Conservation (phyloP, 140 eudicot species). For the Flaveria floridana region DNA sequence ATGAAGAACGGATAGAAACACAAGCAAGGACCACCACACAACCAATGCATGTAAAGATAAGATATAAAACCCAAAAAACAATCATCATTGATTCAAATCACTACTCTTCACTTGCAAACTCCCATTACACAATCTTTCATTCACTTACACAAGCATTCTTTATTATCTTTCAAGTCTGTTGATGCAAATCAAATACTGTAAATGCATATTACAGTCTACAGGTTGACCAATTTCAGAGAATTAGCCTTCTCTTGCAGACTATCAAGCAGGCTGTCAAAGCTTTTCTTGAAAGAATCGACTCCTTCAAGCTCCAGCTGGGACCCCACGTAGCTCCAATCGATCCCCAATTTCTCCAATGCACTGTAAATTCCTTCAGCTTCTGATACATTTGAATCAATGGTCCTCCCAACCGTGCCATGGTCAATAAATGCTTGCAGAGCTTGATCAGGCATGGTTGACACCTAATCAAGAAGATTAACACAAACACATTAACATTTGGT, state of each 20-base stretch:
- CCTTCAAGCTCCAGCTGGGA: conserved; percentile 86
- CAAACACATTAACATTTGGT: background rate
- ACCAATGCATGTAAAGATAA: conserved; percentile 22
- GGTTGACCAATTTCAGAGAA: conserved; percentile 77
- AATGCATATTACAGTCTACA: conserved; percentile 29
- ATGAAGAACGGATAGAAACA: conserved; percentile 23
- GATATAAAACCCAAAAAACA: conserved; percentile 29
- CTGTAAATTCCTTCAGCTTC: conserved; percentile 93
- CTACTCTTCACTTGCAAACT: conserved; percentile 22
- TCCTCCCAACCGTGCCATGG: conserved; percentile 87
- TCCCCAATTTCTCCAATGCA: conserved; percentile 94
- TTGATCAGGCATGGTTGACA: conserved; percentile 98
- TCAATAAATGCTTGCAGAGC: conserved; percentile 92
- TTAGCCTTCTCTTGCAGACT: conserved; percentile 95
- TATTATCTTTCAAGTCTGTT: conserved; percentile 30
- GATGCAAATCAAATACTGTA: conserved; percentile 27
- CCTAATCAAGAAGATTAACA: conserved; percentile 42
- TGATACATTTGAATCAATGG: conserved; percentile 85
- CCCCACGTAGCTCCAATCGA: conserved; percentile 81
- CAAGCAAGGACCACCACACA: conserved; percentile 37
- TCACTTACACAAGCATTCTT: conserved; percentile 31
- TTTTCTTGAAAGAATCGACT: conserved; percentile 95
- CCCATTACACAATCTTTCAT: conserved; percentile 30
- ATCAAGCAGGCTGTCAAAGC: conserved; percentile 88
- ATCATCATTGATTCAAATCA: conserved; percentile 26